Conservation (phyloP, 176 grass and related monocot species). For the Triticum urartu region DNA sequence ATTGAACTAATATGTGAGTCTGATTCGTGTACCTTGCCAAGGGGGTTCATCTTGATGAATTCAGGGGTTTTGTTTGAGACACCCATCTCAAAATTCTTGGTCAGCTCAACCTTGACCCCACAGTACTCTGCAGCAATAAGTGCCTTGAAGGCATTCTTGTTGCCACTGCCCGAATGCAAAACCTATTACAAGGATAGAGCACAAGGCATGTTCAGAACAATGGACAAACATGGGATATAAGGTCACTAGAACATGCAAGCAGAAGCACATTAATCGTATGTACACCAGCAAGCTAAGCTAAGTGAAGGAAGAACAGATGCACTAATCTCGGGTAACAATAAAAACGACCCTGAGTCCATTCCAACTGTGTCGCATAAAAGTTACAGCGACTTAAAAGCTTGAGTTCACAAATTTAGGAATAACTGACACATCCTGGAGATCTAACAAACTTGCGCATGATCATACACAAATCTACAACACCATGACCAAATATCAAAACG, state of each 20-base stretch:
- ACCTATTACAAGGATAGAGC: conserved; percentile 27
- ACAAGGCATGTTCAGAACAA: neutral
- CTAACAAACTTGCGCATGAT: neutral
- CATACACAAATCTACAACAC: neutral
- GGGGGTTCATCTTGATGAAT: conserved; percentile 95
- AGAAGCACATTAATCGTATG: neutral
- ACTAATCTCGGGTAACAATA: neutral
- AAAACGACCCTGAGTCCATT: neutral
- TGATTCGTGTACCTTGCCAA: conserved; percentile 66
- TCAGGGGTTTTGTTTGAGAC: conserved; percentile 92
- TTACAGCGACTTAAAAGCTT: neutral
- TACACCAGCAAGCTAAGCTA: neutral
- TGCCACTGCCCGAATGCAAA: conserved; percentile 47
- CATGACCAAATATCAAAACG: neutral
- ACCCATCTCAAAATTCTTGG: conserved; percentile 88
- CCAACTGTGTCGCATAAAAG: neutral
- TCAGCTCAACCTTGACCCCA: conserved; percentile 74
- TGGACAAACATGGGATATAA: neutral
- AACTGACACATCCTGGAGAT: neutral
- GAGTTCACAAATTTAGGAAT: neutral
- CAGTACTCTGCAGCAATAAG: conserved; percentile 88
- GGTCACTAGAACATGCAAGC: neutral
- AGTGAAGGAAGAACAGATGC: neutral
- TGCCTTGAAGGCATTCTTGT: conserved; percentile 90
- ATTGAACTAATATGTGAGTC: neutral